Evolutionary conservation across 495 filamentous ascomycete genomes (phyloP).

Genomic region (Terfezia claveryi): DNA sequence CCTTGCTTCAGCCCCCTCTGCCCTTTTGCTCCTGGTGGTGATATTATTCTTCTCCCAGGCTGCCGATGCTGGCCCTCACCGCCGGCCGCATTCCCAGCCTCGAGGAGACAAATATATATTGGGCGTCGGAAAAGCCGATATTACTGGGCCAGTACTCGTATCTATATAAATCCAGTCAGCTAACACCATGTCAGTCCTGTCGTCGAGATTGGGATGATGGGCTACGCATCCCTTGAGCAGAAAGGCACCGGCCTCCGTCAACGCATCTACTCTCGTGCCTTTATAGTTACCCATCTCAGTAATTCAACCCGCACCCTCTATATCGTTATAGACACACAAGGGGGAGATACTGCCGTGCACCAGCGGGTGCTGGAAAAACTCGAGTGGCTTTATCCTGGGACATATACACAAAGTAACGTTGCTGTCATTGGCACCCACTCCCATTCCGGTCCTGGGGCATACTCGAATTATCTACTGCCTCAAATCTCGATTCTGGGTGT

Average conservation of each 20-base stretch:
- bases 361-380: constrained; percentile 66
- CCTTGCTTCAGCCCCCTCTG: no score
- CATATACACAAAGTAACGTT: constrained; percentile 70
- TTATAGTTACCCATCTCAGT: constrained; percentile 52
- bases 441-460: constrained; percentile 78
- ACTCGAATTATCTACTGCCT: constrained; percentile 88
- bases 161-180: background rate
- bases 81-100: background rate
- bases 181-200: constrained; percentile 36
- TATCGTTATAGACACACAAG: constrained; percentile 66
- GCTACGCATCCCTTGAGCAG: constrained; percentile 76
- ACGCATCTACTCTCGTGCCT: constrained; percentile 71
- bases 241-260: constrained; percentile 74
- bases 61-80: no score
- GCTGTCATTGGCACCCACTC: constrained; percentile 87
- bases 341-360: constrained; percentile 75
- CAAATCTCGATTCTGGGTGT: constrained; percentile 86
- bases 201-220: constrained; percentile 81
- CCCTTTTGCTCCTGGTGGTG: no score
- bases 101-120: constrained; percentile 41
- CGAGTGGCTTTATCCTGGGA: constrained; percentile 39
- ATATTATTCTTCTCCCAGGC: no score
- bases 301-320: constrained; percentile 64
- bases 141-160: constrained; percentile 53
- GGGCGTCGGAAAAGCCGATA: constrained; percentile 86